Base-by-base conservation (phyloP, 2,329 filamentous ascomycete genomes). In the Colletotrichum tofieldiae region DNA sequence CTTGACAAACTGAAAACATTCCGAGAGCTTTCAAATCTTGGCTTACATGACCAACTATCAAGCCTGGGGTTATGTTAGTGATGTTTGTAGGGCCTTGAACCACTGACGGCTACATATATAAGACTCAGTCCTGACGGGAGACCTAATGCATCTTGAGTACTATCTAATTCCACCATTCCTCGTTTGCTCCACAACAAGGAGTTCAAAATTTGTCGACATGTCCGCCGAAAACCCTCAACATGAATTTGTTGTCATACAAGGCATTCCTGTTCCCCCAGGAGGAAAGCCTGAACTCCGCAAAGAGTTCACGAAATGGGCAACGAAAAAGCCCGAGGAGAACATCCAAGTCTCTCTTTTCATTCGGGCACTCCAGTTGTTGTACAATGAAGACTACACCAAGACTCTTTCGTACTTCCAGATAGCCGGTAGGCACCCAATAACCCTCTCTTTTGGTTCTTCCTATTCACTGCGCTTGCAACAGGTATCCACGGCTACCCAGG, bases 321-420 rank as follows among this genome's bases (percentile, higher is more conserved):
- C 26, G 26, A 6, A 18, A 14, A 52, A 32, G 26, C 49, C 49
- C 11, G 49, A 52, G 49, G 49, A 52, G 26, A 29, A 11, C 5
- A 52, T 52, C 16, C 49, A 52, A 52, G 49, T 52, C 49, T 52
- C 49, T 6, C 49, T 52, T 18, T 52, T 32, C 49, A 52, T 52
- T 11, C 23, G 49, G 49, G 49, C 49, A 7, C 49, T 52, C 26
- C 23, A 52, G 49, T 14, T 29, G 49, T 32, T 52, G 2, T 52
- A 52, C 23, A 18, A 52, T 18, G 29, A 32, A 52, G 49, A 52
- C 49, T 52, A 52, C 29, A 52, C 49, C 26, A 16, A 52, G 16
- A 52, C 49, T 32, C 49, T 52, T 32, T 52, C 49, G 26, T 52
- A 52, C 49, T 52, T 52, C 23, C 23, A 52, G 26, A 32, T 52